These are phyloP conservation scores for Aphanomyces euteiches DNA, from an alignment of 352 stramenopile genomes.

Conservation along the genomic window DNA sequence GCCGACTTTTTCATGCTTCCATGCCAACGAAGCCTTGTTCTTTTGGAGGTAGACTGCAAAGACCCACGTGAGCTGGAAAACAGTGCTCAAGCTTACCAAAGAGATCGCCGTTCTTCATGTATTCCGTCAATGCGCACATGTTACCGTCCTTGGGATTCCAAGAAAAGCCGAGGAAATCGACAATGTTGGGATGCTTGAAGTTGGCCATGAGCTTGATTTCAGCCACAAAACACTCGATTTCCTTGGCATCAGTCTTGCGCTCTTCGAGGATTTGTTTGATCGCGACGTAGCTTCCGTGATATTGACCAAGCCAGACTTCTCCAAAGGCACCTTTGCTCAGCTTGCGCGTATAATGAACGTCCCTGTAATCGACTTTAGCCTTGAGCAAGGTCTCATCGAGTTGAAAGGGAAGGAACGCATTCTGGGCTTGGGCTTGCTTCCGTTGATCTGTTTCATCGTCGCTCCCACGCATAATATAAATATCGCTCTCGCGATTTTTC, in stretches of 20 bases:
- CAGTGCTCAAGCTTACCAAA: slow-evolving; percentile 95
- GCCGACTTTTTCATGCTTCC: slow-evolving; percentile 82
- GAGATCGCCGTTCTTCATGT: slow-evolving; percentile 88
- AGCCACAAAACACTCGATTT: slow-evolving; percentile 60
- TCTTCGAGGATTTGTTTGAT: slow-evolving; percentile 74
- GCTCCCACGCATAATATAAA: slow-evolving; percentile 18
- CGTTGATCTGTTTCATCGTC: neutral
- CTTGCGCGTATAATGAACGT: slow-evolving; percentile 80
- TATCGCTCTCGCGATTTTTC: slow-evolving; percentile 7
- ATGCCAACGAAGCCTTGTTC: slow-evolving; percentile 61
- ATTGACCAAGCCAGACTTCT: slow-evolving; percentile 77
- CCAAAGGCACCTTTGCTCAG: slow-evolving; percentile 79
- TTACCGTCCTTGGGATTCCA: slow-evolving; percentile 7
- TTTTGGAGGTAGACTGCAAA: slow-evolving; percentile 79
- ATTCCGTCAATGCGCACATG: slow-evolving; percentile 60
- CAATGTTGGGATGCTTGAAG: slow-evolving; percentile 68
- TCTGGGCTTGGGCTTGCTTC: slow-evolving; percentile 6
- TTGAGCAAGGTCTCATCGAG: slow-evolving; percentile 1
- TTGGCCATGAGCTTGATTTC: slow-evolving; percentile 72
- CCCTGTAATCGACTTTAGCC: slow-evolving; percentile 41
- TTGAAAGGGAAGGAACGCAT: slow-evolving; percentile 12
- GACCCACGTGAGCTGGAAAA: slow-evolving; percentile 90
- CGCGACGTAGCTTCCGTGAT: slow-evolving; percentile 73
- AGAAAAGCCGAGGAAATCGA: slow-evolving; percentile 2
- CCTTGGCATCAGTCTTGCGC: slow-evolving; percentile 41